A percentile compares a stretch with the other conserved stretches of the same genome.
Evolutionary conservation across 1,139 yeast species (phyloP).

Genomic region (Taiozyma onychis): DNA sequence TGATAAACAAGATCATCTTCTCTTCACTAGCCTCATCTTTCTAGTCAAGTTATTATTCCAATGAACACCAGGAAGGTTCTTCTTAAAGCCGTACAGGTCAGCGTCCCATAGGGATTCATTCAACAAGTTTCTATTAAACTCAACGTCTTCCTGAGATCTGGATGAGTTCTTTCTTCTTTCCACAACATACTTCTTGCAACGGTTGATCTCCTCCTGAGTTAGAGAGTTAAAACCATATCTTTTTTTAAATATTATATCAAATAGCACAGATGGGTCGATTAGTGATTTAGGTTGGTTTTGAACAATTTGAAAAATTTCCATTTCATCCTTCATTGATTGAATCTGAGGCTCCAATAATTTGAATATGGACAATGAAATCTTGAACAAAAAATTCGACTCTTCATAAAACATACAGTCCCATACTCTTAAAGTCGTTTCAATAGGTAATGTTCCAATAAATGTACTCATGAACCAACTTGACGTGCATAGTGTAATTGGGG

Average conservation of each 20-base stretch:
- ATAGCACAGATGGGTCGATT: slow-evolving; percentile 61
- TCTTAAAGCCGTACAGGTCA: slow-evolving; percentile 34
- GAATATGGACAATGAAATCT: slow-evolving; percentile 78
- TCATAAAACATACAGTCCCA: slow-evolving; percentile 97
- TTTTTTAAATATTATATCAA: slow-evolving; percentile 70
- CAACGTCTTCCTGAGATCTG: slow-evolving; percentile 11
- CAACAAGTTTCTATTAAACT: slow-evolving; percentile 25
- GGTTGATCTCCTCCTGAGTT: slow-evolving; percentile 74
- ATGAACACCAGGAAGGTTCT: slow-evolving; percentile 32
- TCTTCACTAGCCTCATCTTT: slow-evolving; percentile 26
- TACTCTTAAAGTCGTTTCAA: slow-evolving; percentile 78
- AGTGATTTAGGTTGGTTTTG: slow-evolving; percentile 77
- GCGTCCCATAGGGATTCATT: slow-evolving; percentile 30
- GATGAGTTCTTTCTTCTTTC: slow-evolving; percentile 40
- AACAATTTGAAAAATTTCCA: slow-evolving; percentile 81
- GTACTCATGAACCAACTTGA: slow-evolving; percentile 98
- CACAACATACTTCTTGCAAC: slow-evolving; percentile 71
- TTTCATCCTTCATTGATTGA: slow-evolving; percentile 53
- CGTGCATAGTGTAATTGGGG: slow-evolving; percentile 89
- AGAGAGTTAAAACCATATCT: slow-evolving; percentile 70
- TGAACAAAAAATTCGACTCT: slow-evolving; percentile 80
- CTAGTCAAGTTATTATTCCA: slow-evolving; percentile 35
- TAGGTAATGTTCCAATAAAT: slow-evolving; percentile 81
- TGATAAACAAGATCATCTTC: slow-evolving; percentile 1
- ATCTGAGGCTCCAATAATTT: slow-evolving; percentile 68